Evolutionary conservation across 2,329 filamentous ascomycete species (phyloP).

Genomic region (Escovopsis sp.): DNA sequence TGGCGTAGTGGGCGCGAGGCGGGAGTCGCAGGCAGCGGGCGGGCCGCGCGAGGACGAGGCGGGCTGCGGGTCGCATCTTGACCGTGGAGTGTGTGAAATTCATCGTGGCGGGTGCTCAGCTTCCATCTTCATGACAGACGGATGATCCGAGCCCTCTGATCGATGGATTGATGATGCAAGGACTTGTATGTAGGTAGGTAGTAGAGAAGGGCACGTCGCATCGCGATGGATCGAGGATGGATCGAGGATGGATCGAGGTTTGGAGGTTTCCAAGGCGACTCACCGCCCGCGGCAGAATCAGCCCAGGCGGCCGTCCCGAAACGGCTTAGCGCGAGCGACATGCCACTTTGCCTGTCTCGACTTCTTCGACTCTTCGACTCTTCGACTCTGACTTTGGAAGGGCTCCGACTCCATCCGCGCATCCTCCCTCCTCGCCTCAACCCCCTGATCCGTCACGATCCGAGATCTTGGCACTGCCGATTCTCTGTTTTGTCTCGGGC

Average conservation of each 20-base stretch:
- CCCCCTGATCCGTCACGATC: not conserved
- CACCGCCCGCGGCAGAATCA: constrained; percentile 26
- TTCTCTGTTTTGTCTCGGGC: too few species aligned
- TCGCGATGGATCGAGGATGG: too few species aligned
- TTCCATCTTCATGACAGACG: constrained; percentile 19
- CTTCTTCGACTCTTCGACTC: constrained; percentile 17
- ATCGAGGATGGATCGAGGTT: not conserved
- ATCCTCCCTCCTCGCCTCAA: not conserved
- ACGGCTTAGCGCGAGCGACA: constrained; percentile 23
- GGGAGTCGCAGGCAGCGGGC: constrained; percentile 23
- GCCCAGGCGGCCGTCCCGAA: constrained; percentile 12
- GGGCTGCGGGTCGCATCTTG: constrained; percentile 19
- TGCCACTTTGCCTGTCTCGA: constrained; percentile 26
- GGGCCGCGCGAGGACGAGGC: constrained; percentile 13
- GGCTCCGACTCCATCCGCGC: constrained; percentile 2
- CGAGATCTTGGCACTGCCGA: too few species aligned
- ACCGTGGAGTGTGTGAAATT: constrained; percentile 26
- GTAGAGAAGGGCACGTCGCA: not conserved
- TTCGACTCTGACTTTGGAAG: constrained; percentile 16
- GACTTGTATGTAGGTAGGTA: not conserved
- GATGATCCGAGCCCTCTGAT: not conserved
- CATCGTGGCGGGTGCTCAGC: constrained; percentile 27
- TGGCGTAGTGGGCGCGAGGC: constrained; percentile 45
- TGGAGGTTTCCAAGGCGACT: not conserved
- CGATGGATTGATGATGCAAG: not conserved